Evolutionary conservation across 2,329 filamentous ascomycete species (phyloP).

Genomic region (Exophiala bonariae): DNA sequence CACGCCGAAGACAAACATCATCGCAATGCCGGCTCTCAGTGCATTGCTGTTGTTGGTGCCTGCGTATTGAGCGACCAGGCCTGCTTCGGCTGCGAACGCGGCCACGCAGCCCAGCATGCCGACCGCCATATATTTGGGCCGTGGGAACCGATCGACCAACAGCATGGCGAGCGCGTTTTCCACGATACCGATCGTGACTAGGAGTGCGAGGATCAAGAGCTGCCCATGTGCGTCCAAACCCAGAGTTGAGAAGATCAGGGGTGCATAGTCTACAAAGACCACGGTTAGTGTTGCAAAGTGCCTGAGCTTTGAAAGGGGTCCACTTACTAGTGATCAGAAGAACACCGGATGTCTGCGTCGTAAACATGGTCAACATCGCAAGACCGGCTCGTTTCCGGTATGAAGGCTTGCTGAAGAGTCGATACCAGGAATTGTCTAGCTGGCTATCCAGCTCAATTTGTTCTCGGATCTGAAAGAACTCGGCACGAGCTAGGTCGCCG

Average conservation of each 20-base stretch:
- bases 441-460: constrained; percentile 7
- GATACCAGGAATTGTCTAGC: neutral
- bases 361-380: constrained; percentile 2
- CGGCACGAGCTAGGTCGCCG: constrained; percentile 35
- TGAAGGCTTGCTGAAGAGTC: neutral
- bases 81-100: neutral
- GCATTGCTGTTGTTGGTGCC: constrained; percentile 23
- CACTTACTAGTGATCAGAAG: constrained; percentile 3
- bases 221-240: constrained; percentile 1
- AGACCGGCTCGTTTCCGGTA: constrained; percentile 3
- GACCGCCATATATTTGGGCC: constrained; percentile 4
- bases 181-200: constrained; percentile 1
- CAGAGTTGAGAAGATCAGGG: constrained; percentile 5
- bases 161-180: constrained; percentile 1
- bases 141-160: constrained; percentile 1
- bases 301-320: neutral
- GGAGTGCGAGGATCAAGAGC: constrained; percentile 3
- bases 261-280: constrained; percentile 4
- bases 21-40: constrained; percentile 46
- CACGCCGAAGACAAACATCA: constrained; percentile 55
- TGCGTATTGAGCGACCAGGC: constrained; percentile 1
- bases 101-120: constrained; percentile 5
- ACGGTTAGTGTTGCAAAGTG: constrained; percentile 1
- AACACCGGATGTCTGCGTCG: constrained; percentile 3
- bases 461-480: constrained; percentile 36